phyloP scores from a whole-genome alignment of 1,139 yeast genomes.

The Scheffersomyces quercinus region DNA sequence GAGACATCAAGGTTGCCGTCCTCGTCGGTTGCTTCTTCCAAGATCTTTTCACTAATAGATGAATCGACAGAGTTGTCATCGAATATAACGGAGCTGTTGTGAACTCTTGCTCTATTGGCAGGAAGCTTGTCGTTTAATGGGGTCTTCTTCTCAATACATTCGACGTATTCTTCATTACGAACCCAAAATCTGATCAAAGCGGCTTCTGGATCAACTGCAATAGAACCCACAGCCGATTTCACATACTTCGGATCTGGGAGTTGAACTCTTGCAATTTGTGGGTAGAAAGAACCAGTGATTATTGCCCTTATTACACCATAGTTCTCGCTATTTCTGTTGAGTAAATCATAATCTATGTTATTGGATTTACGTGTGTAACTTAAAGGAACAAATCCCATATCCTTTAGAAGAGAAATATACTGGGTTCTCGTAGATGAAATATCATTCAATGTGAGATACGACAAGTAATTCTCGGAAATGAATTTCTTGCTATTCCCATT shows the following conservation, averaged over 20 bases:
- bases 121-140: conserved; percentile 34
- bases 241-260: conserved; percentile 78
- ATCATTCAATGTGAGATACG: conserved; percentile 67
- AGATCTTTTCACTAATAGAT: conserved; percentile 10
- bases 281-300: conserved; percentile 78
- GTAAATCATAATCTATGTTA: conserved; percentile 16
- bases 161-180: conserved; percentile 44
- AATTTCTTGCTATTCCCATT: conserved; percentile 43
- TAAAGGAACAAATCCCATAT: conserved; percentile 71
- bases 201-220: conserved; percentile 84
- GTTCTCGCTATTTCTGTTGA: conserved; percentile 53
- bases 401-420: conserved; percentile 64
- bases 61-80: conserved; percentile 15
- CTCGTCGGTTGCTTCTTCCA: conserved; percentile 32
- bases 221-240: conserved; percentile 72
- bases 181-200: conserved; percentile 72
- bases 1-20: conserved; percentile 38
- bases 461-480: conserved; percentile 61
- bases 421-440: conserved; percentile 71
- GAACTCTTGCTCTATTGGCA: conserved; percentile 71
- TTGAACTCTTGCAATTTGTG: conserved; percentile 78
- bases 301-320: conserved; percentile 60
- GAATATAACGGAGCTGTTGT: conserved; percentile 79
- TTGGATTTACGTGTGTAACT: conserved; percentile 30
- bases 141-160: conserved; percentile 10